A percentile compares a stretch with the other conserved stretches of the same genome.
Conservation (phyloP, 192 early-diverging fungal species). For the Entomortierella parvispora region DNA sequence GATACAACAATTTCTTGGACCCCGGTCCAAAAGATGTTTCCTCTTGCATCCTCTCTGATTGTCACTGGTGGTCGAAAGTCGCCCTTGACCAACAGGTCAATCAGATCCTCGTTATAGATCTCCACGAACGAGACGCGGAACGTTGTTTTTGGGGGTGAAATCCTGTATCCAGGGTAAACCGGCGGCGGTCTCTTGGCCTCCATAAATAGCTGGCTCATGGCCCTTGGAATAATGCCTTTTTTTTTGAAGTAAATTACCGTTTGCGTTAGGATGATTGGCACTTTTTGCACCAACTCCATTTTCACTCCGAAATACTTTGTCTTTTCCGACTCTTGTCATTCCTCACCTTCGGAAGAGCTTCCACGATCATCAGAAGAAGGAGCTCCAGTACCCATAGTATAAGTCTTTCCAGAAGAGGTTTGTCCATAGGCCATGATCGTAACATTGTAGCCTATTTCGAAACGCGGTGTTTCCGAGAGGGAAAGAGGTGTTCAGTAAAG, state of each 20-base stretch:
- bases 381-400: constrained; percentile 90
- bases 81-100: constrained; percentile 84
- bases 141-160: constrained; percentile 43
- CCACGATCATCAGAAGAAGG: constrained; percentile 52
- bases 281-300: background rate
- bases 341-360: constrained; percentile 35
- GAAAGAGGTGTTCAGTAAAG: constrained; percentile 1
- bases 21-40: constrained; percentile 88
- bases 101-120: constrained; percentile 96
- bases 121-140: constrained; percentile 92
- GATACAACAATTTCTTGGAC: constrained; percentile 81
- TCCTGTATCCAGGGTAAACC: constrained; percentile 38
- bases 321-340: constrained; percentile 4
- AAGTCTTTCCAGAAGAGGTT: constrained; percentile 95
- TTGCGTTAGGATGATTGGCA: background rate
- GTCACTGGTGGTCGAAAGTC: constrained; percentile 70
- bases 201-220: constrained; percentile 72
- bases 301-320: background rate
- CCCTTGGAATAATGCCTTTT: constrained; percentile 77
- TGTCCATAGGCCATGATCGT: constrained; percentile 95
- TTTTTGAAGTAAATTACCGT: constrained; percentile 9
- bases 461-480: background rate
- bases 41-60: constrained; percentile 87
- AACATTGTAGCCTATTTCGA: constrained; percentile 82
- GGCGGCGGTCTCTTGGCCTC: constrained; percentile 30